Percentiles rank a stretch among this genome's conserved stretches.
phyloP scores from a whole-genome alignment of 306 rosid genomes.

The Cucurbita moschata region DNA sequence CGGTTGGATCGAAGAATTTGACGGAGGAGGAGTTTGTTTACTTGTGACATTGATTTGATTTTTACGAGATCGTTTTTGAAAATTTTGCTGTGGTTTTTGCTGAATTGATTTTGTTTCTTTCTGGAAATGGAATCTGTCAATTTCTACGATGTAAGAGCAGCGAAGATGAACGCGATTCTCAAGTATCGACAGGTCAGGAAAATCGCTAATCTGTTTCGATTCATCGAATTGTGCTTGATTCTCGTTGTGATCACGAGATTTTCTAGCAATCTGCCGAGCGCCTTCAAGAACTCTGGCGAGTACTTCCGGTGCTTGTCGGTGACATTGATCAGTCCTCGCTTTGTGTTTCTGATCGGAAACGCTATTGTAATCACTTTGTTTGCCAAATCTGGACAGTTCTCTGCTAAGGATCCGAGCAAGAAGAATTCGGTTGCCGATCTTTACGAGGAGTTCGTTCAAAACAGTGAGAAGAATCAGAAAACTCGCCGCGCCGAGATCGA shows the following conservation, averaged over 20 bases:
- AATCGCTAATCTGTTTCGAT: slow-evolving; percentile 33
- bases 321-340: slow-evolving; percentile 37
- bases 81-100: background rate
- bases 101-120: background rate
- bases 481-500: background rate
- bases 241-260: slow-evolving; percentile 44
- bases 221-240: slow-evolving; percentile 44
- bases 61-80: background rate
- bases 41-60: slow-evolving; percentile 20
- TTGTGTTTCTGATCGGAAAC: slow-evolving; percentile 66
- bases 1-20: slow-evolving; percentile 8
- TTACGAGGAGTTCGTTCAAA: slow-evolving; percentile 35
- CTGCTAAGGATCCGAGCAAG: slow-evolving; percentile 13
- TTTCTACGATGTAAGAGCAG: slow-evolving; percentile 44
- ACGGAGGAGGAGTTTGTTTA: slow-evolving; percentile 12
- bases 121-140: slow-evolving; percentile 43
- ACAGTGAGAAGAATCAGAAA: slow-evolving; percentile 20
- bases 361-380: slow-evolving; percentile 52
- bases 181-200: slow-evolving; percentile 33
- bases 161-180: slow-evolving; percentile 44
- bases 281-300: slow-evolving; percentile 43
- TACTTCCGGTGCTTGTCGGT: slow-evolving; percentile 33
- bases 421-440: slow-evolving; percentile 17
- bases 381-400: slow-evolving; percentile 46
- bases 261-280: slow-evolving; percentile 34